Evolutionary conservation across 148 eudicot species (phyloP).

Genomic region (Chenopodium formosanum): DNA sequence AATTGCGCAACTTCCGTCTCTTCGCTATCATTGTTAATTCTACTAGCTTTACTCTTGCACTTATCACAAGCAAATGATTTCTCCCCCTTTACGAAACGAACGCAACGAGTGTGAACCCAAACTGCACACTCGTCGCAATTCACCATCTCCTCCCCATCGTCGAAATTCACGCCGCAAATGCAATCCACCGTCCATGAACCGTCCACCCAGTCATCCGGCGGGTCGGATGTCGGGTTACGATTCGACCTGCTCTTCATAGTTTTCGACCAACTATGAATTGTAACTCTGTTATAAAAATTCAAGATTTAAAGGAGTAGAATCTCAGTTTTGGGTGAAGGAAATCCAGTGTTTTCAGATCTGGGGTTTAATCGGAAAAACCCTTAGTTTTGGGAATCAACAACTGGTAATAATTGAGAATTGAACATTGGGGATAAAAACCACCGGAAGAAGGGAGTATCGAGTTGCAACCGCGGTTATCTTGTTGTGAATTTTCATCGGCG

Average conservation of each 20-base stretch:
- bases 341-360: background rate
- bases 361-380: conserved; percentile 12
- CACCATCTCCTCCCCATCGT: conserved; percentile 98
- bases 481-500: background rate
- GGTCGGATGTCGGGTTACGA: conserved; percentile 53
- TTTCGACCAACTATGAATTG: background rate
- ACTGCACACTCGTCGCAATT: conserved; percentile 91
- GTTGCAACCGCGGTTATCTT: background rate
- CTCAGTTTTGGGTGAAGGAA: background rate
- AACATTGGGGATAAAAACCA: background rate
- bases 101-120: conserved; percentile 95
- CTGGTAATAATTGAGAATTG: background rate
- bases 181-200: conserved; percentile 98
- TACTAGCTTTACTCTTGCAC: conserved; percentile 55
- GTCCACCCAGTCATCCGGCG: conserved; percentile 87
- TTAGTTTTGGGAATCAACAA: background rate
- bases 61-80: conserved; percentile 84
- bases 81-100: conserved; percentile 70
- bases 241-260: conserved; percentile 75
- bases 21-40: conserved; percentile 47
- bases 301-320: no score
- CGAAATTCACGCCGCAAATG: conserved; percentile 81
- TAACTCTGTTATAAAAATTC: background rate
- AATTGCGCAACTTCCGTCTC: conserved; percentile 93
- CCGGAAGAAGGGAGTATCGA: background rate